These are phyloP conservation scores for Microcyclosporella mali DNA, from an alignment of 2,329 filamentous ascomycete genomes.

Conservation along the genomic window DNA sequence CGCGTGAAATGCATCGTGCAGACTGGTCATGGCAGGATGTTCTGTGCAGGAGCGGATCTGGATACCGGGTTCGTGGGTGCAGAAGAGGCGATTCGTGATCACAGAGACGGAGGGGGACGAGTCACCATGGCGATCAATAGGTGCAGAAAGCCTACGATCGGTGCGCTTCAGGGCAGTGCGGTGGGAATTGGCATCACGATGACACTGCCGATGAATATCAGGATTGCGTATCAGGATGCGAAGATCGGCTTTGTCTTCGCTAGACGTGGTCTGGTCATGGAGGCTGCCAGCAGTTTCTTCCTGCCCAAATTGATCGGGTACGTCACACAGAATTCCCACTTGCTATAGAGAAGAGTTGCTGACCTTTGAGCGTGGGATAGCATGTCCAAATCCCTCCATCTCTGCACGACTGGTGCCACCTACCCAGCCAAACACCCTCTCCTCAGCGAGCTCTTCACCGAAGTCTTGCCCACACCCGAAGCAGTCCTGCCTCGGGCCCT, in stretches of 20 bases:
- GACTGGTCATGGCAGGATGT: slow-evolving; percentile 47
- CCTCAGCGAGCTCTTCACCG: slow-evolving; percentile 59
- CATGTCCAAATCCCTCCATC: slow-evolving; percentile 54
- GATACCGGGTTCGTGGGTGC: slow-evolving; percentile 45
- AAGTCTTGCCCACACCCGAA: slow-evolving; percentile 53
- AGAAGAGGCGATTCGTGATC: slow-evolving; percentile 40
- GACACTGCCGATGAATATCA: slow-evolving; percentile 52
- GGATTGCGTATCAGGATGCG: slow-evolving; percentile 49
- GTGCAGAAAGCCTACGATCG: slow-evolving; percentile 53
- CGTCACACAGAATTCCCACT: slow-evolving; percentile 8
- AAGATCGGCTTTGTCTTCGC: slow-evolving; percentile 71
- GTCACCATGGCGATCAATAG: slow-evolving; percentile 50
- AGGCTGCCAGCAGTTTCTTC: slow-evolving; percentile 66
- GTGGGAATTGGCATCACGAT: slow-evolving; percentile 56
- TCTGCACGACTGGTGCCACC: slow-evolving; percentile 61
- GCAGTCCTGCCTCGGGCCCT: slow-evolving; percentile 60
- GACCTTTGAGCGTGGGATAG: slow-evolving; percentile 12
- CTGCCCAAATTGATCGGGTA: slow-evolving; percentile 62
- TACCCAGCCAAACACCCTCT: slow-evolving; percentile 45
- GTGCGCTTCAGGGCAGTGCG: slow-evolving; percentile 50
- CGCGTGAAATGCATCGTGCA: slow-evolving; percentile 50
- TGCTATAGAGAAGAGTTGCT: too few species aligned
- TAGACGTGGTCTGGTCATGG: slow-evolving; percentile 64
- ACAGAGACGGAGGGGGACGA: slow-evolving; percentile 48
- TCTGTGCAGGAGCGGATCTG: slow-evolving; percentile 54